Base-by-base conservation (phyloP, 2,329 filamentous ascomycete species). In the Apiospora arundinis region DNA sequence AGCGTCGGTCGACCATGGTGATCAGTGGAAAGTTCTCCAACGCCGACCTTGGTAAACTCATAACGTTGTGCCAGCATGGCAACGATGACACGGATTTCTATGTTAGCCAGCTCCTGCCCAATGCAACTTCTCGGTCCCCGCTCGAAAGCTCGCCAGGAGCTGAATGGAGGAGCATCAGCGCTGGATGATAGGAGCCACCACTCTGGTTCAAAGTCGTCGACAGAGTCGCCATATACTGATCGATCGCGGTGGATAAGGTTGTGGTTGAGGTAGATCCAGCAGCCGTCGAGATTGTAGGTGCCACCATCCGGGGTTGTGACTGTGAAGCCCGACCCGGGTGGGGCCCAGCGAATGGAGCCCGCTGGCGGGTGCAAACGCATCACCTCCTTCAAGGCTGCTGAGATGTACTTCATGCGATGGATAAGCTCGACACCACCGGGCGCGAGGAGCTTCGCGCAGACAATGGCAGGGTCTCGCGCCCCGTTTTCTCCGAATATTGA, bases 41-140 rank as follows among this genome's bases (percentile, higher is more conserved):
- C 3, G 14, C 63, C 28, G 32, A 42, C 49, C 23, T 52, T 52
- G n/a, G 60, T 78, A 52, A 90, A 84, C 42, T 90, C 87, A 49
- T 89, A 88, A 14, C 82, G 81, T 42, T 87, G 76, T 0, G 85
- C 76, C 1, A 85, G 82, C 74, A 89, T 78, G 4, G 86, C 83
- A 18, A 89, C 74, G 4, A 86, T 83, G 68, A 87, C 80, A 71
- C 84, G 85, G 40, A 86, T 81, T 78, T 90, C 85, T 44, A 87
- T 81, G 77, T 88, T 83, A 2, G 86, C 89, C 63, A 91, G 79
- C 72, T 88, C 84, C 77, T 90, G 85, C 0, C 88, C 89, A 42
- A 91, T 85, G 73, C 89, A 91, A 60, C 85, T 87, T 11, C 89
- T 77, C 4, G 85, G 85, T 0, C 88, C 88, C 25, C 85, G 81